Evolutionary conservation across 1,284 basidiomycete genomes (phyloP).

Genomic region (Ganoderma meredithae): DNA sequence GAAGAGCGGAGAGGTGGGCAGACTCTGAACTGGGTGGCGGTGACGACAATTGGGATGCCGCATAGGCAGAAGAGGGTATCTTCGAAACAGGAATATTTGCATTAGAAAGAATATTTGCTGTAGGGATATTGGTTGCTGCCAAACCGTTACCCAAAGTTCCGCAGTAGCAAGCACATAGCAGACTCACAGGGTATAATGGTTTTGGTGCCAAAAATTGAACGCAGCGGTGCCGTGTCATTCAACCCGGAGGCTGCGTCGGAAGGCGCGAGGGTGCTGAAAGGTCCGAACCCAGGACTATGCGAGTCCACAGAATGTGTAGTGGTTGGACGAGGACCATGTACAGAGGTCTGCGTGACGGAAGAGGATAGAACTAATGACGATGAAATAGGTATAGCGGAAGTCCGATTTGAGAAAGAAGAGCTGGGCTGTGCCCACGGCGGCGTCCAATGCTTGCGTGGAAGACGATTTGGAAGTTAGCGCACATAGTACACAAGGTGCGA

Average conservation of each 20-base stretch:
- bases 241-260: not conserved
- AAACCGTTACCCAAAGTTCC: not conserved
- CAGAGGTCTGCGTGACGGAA: not conserved
- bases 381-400: not conserved
- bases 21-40: not conserved
- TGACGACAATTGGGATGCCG: not conserved
- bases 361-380: not conserved
- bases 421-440: not conserved
- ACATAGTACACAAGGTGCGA: not conserved
- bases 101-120: no score
- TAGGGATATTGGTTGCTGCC: not conserved
- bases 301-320: not conserved
- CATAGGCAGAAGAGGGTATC: no score
- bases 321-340: not conserved
- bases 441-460: not conserved
- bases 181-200: not conserved
- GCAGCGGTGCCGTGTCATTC: no score
- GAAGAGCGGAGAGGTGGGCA: not conserved
- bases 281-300: not conserved
- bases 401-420: not conserved
- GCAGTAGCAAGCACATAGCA: not conserved
- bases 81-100: no score
- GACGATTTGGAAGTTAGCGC: not conserved
- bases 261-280: not conserved
- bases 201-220: not conserved